Evolutionary conservation across 257 asterid genomes (phyloP), one percentile per base, ranked within the genome.

Genomic region (Nicotiana otophora): DNA sequence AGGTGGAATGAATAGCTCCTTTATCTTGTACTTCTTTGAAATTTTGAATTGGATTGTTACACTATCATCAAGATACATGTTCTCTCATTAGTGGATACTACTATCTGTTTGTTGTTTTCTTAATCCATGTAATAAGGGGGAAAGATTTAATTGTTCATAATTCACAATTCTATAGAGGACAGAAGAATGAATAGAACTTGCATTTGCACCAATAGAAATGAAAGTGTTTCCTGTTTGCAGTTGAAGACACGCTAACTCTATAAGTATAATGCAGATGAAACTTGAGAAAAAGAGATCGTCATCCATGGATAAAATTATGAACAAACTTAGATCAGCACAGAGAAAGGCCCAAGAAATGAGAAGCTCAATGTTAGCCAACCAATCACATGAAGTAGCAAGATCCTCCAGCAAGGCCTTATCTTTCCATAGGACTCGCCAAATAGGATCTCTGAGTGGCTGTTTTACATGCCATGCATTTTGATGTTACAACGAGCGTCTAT

Each of bases 221-320:
- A 72, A 46, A 23, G 63, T 5, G 23, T 75, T 51, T 46, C 53
- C 63, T 75, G 42, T 51, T 75, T 81, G 83, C 53, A 11, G 48
- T 78, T 65, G 63, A 31, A 26, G 39, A 42, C 46, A 39, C 39
- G 48, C 61, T 81, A 53, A 79, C 87, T 85, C 78, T 26, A 23
- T 72, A 39, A 74, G 42, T 82, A 60, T 70, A 76, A 17, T 84
- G 86, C 86, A 96, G 99, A 91, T 96, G 98, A 92, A 96, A 87
- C 34, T 96, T 94, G 98, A 96, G 83, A 96, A 94, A 89, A 96
- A 91, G 95, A 92, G 97, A 86, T 92, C 99, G 16, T 89, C 98
- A 33, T 94, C 99, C 36, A 94, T 94, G 94, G 98, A 92, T 89
- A 96, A 89, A 88, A 96, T 96, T 74, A 87, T 94, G 98, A 93